These are phyloP conservation scores for Vitis hybrid DNA, from an alignment of 177 flowering plant genomes.

Conservation along the genomic window DNA sequence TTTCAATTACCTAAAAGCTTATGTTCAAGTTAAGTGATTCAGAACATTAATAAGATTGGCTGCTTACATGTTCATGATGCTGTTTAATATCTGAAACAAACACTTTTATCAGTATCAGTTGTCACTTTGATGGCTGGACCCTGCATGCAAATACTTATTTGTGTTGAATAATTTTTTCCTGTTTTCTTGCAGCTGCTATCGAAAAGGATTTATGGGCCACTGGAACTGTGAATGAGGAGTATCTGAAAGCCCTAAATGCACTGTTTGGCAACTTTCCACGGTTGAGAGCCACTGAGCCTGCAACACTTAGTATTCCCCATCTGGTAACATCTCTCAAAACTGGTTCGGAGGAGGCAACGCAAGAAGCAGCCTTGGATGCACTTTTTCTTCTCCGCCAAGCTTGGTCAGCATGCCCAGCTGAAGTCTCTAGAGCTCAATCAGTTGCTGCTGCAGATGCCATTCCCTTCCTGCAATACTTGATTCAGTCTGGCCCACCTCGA, in stretches of 20 bases:
- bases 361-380: slow-evolving; percentile 95
- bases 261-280: slow-evolving; percentile 90
- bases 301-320: slow-evolving; percentile 93
- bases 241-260: slow-evolving; percentile 83
- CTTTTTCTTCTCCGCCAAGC: slow-evolving; percentile 93
- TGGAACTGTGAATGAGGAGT: slow-evolving; percentile 88
- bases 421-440: slow-evolving; percentile 91
- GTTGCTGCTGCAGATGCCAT: slow-evolving; percentile 97
- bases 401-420: slow-evolving; percentile 99
- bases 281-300: slow-evolving; percentile 94
- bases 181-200: slow-evolving; percentile 67
- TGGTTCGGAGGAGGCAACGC: slow-evolving; percentile 89
- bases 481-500: slow-evolving; percentile 95
- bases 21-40: too few species aligned
- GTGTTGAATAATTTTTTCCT: slow-evolving; percentile 2
- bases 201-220: slow-evolving; percentile 93
- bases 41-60: too few species aligned
- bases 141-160: background rate
- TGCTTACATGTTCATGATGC: too few species aligned
- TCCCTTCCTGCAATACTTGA: slow-evolving; percentile 85
- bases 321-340: slow-evolving; percentile 88
- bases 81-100: too few species aligned
- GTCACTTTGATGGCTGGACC: background rate
- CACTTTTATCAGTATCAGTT: too few species aligned
- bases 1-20: too few species aligned